These are phyloP conservation scores for Rhodamnia rubescens DNA, from an alignment of 345 rosid genomes.

Conservation along the genomic window DNA sequence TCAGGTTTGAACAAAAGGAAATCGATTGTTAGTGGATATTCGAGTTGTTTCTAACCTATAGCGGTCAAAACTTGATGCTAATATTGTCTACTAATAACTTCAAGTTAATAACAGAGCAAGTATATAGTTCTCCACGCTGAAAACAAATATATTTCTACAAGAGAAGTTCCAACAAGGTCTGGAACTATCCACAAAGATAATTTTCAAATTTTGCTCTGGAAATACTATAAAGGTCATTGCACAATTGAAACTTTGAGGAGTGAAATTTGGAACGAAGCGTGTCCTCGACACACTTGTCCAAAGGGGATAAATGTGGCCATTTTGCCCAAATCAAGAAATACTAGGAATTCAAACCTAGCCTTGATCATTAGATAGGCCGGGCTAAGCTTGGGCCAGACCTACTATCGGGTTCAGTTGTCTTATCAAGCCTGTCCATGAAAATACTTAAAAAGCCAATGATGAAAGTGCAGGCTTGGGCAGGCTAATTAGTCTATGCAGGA, in stretches of 20 bases:
- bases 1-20: not conserved
- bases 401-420: not conserved
- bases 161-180: not conserved
- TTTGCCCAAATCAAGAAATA: not conserved
- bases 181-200: not conserved
- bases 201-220: not conserved
- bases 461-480: not conserved
- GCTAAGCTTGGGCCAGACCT: not conserved
- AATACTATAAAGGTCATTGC: not conserved
- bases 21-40: not conserved
- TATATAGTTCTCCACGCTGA: not conserved
- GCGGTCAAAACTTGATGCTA: not conserved
- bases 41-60: not conserved
- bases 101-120: not conserved
- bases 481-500: not conserved
- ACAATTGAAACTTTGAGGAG: not conserved
- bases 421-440: not conserved
- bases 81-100: not conserved
- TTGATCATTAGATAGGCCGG: not conserved
- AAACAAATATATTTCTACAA: not conserved
- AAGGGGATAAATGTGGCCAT: not conserved
- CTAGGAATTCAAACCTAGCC: not conserved
- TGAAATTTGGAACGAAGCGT: not conserved
- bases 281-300: not conserved
- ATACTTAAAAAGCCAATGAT: not conserved